Conservation (phyloP, 768 basidiomycete species). For the Leccinum ochraceum region DNA sequence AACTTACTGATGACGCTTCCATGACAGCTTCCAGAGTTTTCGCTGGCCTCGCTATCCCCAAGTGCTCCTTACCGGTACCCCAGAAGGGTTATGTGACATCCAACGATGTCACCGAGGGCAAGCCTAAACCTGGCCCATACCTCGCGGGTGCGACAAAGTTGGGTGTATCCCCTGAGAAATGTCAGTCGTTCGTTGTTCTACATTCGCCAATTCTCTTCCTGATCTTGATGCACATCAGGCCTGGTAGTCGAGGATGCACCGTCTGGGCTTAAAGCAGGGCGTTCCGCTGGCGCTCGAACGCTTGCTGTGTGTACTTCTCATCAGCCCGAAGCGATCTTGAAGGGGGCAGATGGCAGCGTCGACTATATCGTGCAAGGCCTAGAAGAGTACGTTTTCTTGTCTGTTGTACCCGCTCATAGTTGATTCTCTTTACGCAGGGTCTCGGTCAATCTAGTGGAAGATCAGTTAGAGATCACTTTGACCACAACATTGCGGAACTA, state of each 20-base stretch:
- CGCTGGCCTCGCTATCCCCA: conserved; percentile 63
- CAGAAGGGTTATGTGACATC: conserved; percentile 68
- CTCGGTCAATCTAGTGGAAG: conserved; percentile 20
- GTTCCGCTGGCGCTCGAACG: conserved; percentile 71
- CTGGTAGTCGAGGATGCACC: conserved; percentile 91
- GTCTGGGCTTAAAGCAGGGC: conserved; percentile 74
- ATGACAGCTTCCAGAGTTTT: conserved; percentile 70
- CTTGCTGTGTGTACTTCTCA: conserved; percentile 88
- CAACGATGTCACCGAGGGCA: conserved; percentile 63
- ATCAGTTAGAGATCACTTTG: conserved; percentile 26
- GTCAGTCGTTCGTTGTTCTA: conserved; percentile 36
- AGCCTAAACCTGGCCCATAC: conserved; percentile 91
- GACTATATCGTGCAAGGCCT: conserved; percentile 73
- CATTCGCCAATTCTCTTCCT: neutral
- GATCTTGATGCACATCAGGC: conserved; percentile 42
- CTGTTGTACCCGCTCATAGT: neutral
- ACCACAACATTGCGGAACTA: conserved; percentile 16
- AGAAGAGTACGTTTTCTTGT: conserved; percentile 48
- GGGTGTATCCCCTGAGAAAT: conserved; percentile 55
- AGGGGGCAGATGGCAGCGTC: conserved; percentile 40
- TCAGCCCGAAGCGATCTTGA: conserved; percentile 48
- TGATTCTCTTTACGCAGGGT: conserved; percentile 12
- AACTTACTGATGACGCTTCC: conserved; percentile 1
- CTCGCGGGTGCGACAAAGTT: conserved; percentile 65
- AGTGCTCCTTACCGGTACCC: conserved; percentile 62